phyloP scores from a whole-genome alignment of 164 flowering plant genomes.

The Tinospora cordifolia region DNA sequence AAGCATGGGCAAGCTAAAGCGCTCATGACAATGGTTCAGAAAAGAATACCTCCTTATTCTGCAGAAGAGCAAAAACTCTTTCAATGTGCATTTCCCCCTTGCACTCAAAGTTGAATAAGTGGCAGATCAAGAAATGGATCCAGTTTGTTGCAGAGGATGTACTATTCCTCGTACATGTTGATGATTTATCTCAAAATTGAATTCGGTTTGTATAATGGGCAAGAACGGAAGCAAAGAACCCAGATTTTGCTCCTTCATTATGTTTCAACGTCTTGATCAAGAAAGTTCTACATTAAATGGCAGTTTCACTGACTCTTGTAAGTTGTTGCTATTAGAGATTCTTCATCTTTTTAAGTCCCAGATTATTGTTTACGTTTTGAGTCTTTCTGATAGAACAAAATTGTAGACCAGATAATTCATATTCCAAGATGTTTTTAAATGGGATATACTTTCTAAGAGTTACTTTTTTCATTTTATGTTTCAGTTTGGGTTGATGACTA shows the following conservation, averaged over 20 bases:
- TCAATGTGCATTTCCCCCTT: constrained; percentile 21
- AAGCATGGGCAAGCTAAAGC: constrained; percentile 31
- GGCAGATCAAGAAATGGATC: not conserved
- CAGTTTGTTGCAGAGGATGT: not conserved
- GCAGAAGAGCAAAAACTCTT: constrained; percentile 27
- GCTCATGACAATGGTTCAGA: constrained; percentile 35
- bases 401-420: not conserved
- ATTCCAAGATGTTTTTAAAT: not conserved
- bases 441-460: not conserved
- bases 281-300: not conserved
- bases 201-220: not conserved
- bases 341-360: not conserved
- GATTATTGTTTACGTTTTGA: not conserved
- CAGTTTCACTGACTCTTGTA: constrained; percentile 8
- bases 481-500: constrained; percentile 1
- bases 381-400: not conserved
- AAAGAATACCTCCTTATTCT: constrained; percentile 50
- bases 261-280: not conserved
- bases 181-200: not conserved
- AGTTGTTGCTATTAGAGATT: not conserved
- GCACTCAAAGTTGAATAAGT: not conserved
- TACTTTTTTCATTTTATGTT: not conserved
- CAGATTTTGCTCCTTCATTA: not conserved
- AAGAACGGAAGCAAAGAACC: constrained; percentile 4
- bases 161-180: not conserved